These are phyloP conservation scores for Eucalyptus camaldulensis DNA, from an alignment of 345 rosid genomes.

Conservation along the genomic window DNA sequence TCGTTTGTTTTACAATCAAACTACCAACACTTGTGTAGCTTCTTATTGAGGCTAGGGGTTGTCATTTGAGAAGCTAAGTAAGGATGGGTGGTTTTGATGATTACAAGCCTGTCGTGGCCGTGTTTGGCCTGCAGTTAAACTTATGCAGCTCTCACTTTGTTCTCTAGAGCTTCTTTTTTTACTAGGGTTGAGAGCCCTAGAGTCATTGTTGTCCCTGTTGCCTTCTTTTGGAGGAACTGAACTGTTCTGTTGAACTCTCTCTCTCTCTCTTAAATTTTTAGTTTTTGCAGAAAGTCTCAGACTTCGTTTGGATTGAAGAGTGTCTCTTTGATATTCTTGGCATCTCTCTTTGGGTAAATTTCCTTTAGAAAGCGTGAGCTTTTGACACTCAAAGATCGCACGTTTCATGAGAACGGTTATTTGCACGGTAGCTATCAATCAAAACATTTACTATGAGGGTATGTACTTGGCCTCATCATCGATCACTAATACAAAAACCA, in stretches of 20 bases:
- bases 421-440: conserved; percentile 15
- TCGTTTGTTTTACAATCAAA: too few relatives aligned
- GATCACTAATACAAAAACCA: conserved; percentile 12
- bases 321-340: conserved; percentile 14
- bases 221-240: conserved; percentile 9
- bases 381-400: neutral
- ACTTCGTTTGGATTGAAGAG: conserved; percentile 9
- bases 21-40: too few relatives aligned
- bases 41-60: too few relatives aligned
- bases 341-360: conserved; percentile 24
- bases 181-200: conserved; percentile 29
- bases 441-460: conserved; percentile 18
- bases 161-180: conserved; percentile 15
- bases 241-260: neutral
- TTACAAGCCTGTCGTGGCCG: conserved; percentile 20
- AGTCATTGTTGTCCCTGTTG: conserved; percentile 17
- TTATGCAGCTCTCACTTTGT: conserved; percentile 8
- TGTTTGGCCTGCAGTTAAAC: conserved; percentile 14
- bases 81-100: conserved; percentile 1
- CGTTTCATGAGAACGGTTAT: neutral
- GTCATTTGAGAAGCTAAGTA: neutral
- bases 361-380: neutral
- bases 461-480: conserved; percentile 21
- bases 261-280: neutral
- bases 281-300: conserved; percentile 1